Evolutionary conservation across 2,329 filamentous ascomycete genomes (phyloP), one percentile per base, ranked within the genome.

Genomic region (Cryphonectria radicalis): DNA sequence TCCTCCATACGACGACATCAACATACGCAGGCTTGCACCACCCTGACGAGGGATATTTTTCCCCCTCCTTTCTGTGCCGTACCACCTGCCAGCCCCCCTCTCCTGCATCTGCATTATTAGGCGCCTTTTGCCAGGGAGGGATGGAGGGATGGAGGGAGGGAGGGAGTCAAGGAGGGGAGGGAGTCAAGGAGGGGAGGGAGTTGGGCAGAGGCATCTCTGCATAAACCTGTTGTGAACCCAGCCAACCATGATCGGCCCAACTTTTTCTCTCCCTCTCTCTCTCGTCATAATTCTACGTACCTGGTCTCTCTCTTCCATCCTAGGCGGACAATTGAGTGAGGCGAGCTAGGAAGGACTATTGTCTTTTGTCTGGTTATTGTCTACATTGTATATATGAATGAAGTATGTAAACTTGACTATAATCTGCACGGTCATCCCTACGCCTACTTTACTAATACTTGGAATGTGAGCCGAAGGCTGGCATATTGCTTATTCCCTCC

Each of bases 61-160:
- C 40, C 43, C 10, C 42, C 14, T 60, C 17, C 32, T 37, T 62
- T 22, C 32, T 37, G 59, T 28, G 28, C 55, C 25, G 32, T 62
- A 35, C 50, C 65, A 43, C 65, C 25, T 32, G n/a, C n/a, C 22
- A 7, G 28, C 40, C 22, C 62, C 32, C 37, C 37, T 32, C n/a
- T 55, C 50, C 55, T 67, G 65, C 65, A 60, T 53, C 65, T 67
- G 65, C 65, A 67, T 53, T 53, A 46, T 37, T 59, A 67, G 65
- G 50, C 65, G 65, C 50, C 65, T 4, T 32, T 59, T 32, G 55
- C 32, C 25, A 50, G 19, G 46, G 43, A 50, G 43, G 22, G 43
- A 46, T 22, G 17, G 43, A 46, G 4, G 43, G 17, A 46, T 1
- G 46, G 46, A 22, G 43, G n/a, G n/a, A n/a, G n/a, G n/a, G n/a